Percentiles rank a stretch among this genome's conserved stretches.
Conservation (phyloP, 371 early-diverging fungal genomes). For the Rhizopus microsporus region DNA sequence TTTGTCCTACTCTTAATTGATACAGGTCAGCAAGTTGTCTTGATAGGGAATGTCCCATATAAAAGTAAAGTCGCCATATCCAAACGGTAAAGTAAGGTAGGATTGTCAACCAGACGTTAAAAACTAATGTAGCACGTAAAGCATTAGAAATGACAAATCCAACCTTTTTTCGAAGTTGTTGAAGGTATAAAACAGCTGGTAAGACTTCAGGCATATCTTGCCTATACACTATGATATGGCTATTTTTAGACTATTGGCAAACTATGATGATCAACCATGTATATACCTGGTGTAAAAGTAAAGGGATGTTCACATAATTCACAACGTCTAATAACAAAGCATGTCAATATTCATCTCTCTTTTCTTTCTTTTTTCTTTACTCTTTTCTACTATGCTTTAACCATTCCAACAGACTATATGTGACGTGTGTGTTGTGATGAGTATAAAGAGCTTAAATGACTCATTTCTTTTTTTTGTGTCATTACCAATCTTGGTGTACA, state of each 20-base stretch:
- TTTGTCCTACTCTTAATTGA: neutral
- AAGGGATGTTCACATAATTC: constrained; percentile 83
- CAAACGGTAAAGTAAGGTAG: constrained; percentile 75
- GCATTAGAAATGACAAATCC: constrained; percentile 28
- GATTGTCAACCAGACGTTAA: constrained; percentile 77
- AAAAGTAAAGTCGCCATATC: constrained; percentile 73
- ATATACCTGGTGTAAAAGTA: constrained; percentile 81
- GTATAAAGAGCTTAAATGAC: neutral
- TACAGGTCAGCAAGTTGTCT: constrained; percentile 6
- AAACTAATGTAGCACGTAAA: constrained; percentile 59
- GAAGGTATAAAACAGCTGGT: constrained; percentile 56
- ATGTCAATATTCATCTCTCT: neutral
- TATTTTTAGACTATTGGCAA: constrained; percentile 64
- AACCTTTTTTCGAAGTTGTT: constrained; percentile 23
- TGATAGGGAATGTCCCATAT: constrained; percentile 51
- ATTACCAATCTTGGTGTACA: constrained; percentile 89
- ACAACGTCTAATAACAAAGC: neutral
- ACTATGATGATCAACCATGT: constrained; percentile 74
- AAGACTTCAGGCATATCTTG: constrained; percentile 74
- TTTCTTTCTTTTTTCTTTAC: constrained; percentile 24
- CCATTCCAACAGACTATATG: constrained; percentile 81
- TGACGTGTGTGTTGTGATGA: neutral
- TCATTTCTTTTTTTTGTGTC: neutral
- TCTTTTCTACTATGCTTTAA: constrained; percentile 81
- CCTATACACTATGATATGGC: constrained; percentile 75